phyloP scores from a whole-genome alignment of 805 yeast species.

The Starmera amethionina region DNA sequence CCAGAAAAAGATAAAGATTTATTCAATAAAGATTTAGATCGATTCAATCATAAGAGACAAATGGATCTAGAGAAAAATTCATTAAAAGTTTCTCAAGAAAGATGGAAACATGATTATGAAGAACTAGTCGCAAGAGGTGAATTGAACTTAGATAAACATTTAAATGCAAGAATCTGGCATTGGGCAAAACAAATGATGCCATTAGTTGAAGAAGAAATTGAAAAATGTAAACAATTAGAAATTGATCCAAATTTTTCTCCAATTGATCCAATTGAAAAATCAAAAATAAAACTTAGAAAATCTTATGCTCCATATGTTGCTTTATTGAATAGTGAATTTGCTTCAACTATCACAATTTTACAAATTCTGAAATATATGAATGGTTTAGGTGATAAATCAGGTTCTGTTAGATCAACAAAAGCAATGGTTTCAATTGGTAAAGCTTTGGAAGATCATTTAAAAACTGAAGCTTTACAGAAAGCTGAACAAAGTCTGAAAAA shows the following conservation, averaged over 20 bases:
- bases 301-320: constrained; percentile 67
- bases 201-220: constrained; percentile 55
- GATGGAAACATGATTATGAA: constrained; percentile 82
- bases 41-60: constrained; percentile 70
- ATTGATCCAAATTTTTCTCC: not conserved
- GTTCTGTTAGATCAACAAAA: constrained; percentile 78
- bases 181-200: constrained; percentile 79
- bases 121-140: constrained; percentile 51
- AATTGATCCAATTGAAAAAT: constrained; percentile 3
- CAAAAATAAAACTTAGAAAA: constrained; percentile 32
- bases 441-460: constrained; percentile 77
- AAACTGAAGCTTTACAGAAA: constrained; percentile 53
- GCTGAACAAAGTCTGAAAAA: constrained; percentile 48
- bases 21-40: constrained; percentile 61
- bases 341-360: constrained; percentile 76
- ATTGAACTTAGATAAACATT: constrained; percentile 38
- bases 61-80: constrained; percentile 67
- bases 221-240: constrained; percentile 38
- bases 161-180: constrained; percentile 69
- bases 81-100: constrained; percentile 73
- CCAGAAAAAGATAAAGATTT: constrained; percentile 35
- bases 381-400: constrained; percentile 64
- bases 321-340: constrained; percentile 66
- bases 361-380: constrained; percentile 61
- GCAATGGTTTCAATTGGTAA: constrained; percentile 76